Base-by-base conservation (phyloP, 2,329 filamentous ascomycete genomes). In the Hypomyces perniciosus region DNA sequence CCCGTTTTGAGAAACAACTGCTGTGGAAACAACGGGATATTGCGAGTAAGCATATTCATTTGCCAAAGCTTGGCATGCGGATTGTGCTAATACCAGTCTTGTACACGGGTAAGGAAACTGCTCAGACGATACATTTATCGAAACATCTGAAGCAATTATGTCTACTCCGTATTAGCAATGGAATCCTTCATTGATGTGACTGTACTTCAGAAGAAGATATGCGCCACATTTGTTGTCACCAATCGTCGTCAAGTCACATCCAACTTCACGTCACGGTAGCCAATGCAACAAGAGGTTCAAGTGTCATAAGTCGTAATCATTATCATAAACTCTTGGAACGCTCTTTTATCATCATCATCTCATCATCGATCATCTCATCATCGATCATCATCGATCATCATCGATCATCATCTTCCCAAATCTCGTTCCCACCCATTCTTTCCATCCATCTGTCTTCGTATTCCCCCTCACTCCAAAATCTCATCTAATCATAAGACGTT, bases 251-350 rank as follows among this genome's bases (percentile, higher is more conserved):
- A 20, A 20, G 20, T 20, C 20, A 20, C 42, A 26, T 28, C n/a
- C 5, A 39, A 8, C 13, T 26, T 33, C 8, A 20, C 43, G 26
- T 30, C 38, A 38, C n/a, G 35, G 7, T 38, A n/a, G n/a, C 35
- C 20, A 20, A 20, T 20, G 20, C 20, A 20, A 38, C 35, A 42
- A 28, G 20, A 42, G 6, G 2, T 8, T 27, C 39, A 42, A 20
- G 40, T 42, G 28, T 10, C 26, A 50, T 35, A 38, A 6, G 30
- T 50, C 42, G 37, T 50, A 33, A 50, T 53, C 51, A 29, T 53
- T 42, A 53, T 45, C 51, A 39, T 53, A 45, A 52, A 46, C 31
- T 53, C 46, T 38, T 42, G 10, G 29, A 13, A 31, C n/a, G 30
- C 34, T 44, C 44, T 51, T 52, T 39, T 4, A 30, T 41, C 43